Percentiles rank a stretch among this genome's conserved stretches.
phyloP scores from a whole-genome alignment of 1,284 basidiomycete genomes.

The Veloboletus limbatus region DNA sequence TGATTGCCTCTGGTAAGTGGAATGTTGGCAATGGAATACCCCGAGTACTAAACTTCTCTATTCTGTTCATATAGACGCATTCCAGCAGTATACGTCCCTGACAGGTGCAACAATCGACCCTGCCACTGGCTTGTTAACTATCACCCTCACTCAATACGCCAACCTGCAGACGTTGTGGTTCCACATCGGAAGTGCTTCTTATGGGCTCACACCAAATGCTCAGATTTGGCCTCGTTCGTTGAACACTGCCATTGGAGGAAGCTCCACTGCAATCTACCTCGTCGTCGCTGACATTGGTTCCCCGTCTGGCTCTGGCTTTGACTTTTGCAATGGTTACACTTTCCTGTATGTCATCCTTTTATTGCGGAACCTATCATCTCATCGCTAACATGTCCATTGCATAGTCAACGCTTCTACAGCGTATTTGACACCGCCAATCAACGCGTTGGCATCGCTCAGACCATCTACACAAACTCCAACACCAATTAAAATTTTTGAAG shows the following conservation, averaged over 20 bases:
- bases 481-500: not conserved
- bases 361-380: not conserved
- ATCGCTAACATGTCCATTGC: not conserved
- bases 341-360: conserved; percentile 19
- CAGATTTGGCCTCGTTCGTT: conserved; percentile 53
- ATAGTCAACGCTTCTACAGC: conserved; percentile 1
- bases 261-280: conserved; percentile 42
- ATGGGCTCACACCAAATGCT: conserved; percentile 45
- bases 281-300: conserved; percentile 39
- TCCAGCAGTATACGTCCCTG: not conserved
- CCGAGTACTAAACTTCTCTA: not conserved
- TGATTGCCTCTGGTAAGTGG: not conserved
- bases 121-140: not conserved
- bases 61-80: not conserved
- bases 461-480: not conserved
- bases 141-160: conserved; percentile 24
- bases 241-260: conserved; percentile 44
- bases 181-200: conserved; percentile 33
- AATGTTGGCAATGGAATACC: not conserved
- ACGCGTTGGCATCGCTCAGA: not conserved
- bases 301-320: conserved; percentile 45
- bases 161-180: conserved; percentile 6
- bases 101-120: not conserved
- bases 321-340: conserved; percentile 13
- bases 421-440: not conserved